Evolutionary conservation across 148 eudicot species (phyloP).

Genomic region (Cornus suecica): DNA sequence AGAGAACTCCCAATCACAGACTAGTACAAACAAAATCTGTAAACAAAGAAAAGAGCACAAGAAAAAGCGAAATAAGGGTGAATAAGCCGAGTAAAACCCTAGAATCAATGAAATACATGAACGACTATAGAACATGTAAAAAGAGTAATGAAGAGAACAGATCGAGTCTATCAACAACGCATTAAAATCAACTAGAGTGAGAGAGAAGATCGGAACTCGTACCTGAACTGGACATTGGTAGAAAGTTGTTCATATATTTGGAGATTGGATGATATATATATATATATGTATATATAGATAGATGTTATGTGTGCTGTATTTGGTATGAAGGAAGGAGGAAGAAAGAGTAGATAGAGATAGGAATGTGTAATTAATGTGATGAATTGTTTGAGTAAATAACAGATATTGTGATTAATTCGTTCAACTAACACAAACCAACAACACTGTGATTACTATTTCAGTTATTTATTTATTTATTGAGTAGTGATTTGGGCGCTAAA

Average conservation of each 20-base stretch:
- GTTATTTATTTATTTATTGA: no score
- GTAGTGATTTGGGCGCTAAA: no score
- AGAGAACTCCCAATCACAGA: not conserved
- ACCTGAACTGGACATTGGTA: not conserved
- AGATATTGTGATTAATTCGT: not conserved
- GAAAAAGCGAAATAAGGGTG: not conserved
- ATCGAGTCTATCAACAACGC: no score
- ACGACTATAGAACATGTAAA: no score
- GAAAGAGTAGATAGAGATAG: not conserved
- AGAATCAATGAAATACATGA: no score
- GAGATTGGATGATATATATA: no score
- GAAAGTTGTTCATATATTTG: no score
- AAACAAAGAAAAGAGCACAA: not conserved
- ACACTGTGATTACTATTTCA: no score
- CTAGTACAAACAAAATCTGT: not conserved
- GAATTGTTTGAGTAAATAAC: not conserved
- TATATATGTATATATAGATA: no score
- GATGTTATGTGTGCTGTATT: no score
- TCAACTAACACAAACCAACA: not conserved
- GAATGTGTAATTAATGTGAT: not conserved
- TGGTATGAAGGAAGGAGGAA: not conserved
- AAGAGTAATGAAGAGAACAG: no score
- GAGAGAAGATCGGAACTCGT: not conserved
- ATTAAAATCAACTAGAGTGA: no score
- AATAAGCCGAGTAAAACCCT: not conserved